Evolutionary conservation across 495 filamentous ascomycete genomes (phyloP).

Genomic region (Annulohypoxylon bovei): DNA sequence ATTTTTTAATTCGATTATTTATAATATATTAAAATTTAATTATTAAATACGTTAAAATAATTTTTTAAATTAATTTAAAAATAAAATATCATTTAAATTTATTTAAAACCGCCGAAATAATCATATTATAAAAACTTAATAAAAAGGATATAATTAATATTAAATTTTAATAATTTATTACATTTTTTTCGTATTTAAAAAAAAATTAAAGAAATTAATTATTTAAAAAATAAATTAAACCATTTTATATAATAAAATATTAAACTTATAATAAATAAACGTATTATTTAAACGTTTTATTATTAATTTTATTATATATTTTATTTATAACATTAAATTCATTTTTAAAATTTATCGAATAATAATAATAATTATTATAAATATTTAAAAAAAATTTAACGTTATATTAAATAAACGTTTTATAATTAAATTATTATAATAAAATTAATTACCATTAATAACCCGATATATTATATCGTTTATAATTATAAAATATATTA

Average conservation of each 20-base stretch:
- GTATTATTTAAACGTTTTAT: not conserved
- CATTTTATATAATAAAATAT: not conserved
- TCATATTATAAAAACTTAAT: not conserved
- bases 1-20: not conserved
- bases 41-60: not conserved
- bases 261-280: not conserved
- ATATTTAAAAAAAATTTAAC: not conserved
- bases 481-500: not conserved
- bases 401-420: not conserved
- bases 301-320: not conserved
- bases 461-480: not conserved
- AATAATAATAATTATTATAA: not conserved
- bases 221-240: not conserved
- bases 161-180: not conserved
- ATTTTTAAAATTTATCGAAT: not conserved
- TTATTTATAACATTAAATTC: not conserved
- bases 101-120: not conserved
- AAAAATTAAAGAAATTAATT: not conserved
- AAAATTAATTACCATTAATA: not conserved
- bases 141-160: not conserved
- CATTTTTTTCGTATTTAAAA: not conserved
- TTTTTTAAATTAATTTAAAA: too few species aligned
- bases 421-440: not conserved
- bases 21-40: not conserved
- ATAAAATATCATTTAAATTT: not conserved